phyloP scores from a whole-genome alignment of 345 rosid species.

The rapeseed (Brassica napus) region Da-Ae NC_063441.1:20566001-20566500 shows the following conservation, averaged over 20 bases:
- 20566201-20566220: neutral
- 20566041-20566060: slow-evolving; percentile 1
- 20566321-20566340: slow-evolving; percentile 24
- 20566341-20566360: slow-evolving; percentile 37
- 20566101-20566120: neutral
- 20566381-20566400: slow-evolving; percentile 52
- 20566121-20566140: slow-evolving; percentile 8
- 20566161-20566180: neutral
- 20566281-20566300: neutral
- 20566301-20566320: neutral
- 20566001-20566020: slow-evolving; percentile 32
- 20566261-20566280: slow-evolving; percentile 15
- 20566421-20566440: slow-evolving; percentile 73
- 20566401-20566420: slow-evolving; percentile 57
- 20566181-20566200: neutral
- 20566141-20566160: slow-evolving; percentile 23
- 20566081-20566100: neutral
- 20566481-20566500: slow-evolving; percentile 8
- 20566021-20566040: slow-evolving; percentile 35
- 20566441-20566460: slow-evolving; percentile 46
- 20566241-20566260: slow-evolving; percentile 21
- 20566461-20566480: slow-evolving; percentile 24
- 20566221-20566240: slow-evolving; percentile 12
- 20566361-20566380: slow-evolving; percentile 60
- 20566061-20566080: neutral